Base-by-base conservation (phyloP, 2,329 filamentous ascomycete genomes). In the Monosporascus ibericus region DNA sequence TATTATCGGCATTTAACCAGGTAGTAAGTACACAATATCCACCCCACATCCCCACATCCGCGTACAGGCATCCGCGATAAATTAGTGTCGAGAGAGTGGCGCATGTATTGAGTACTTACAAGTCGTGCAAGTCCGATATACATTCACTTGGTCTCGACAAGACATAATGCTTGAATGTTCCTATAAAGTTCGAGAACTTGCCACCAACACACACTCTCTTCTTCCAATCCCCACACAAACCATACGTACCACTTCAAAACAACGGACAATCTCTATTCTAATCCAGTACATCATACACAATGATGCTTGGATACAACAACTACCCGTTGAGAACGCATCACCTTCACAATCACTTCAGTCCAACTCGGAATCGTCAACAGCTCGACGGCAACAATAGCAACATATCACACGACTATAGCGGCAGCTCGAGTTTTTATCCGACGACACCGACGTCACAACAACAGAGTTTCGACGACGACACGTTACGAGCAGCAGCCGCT, bases 301-400 rank as follows among this genome's bases (percentile, higher is more conserved):
- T 65, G 64, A 67, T 68, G 64, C 62, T 67, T 54, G 57, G 63
- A 44, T 63, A 65, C 40, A 62, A 65, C 55, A 61, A 46, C 53
- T 63, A 62, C 55, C 48, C 56, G 46, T 56, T 58, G 52, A 62
- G 59, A 57, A 60, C 52, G 51, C 60, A 60, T 48, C 62, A 59
- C 48, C 58, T 55, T 50, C 55, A 58, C 53, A 48, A 49, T 11
- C 42, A 46, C 42, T 46, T 22, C 4, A 46, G 20, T 22, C 42
- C 20, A 22, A 18, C 24, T 46, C 42, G 42, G n/a, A 46, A 22
- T 44, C 54, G 55, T 54, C 47, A 51, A 34, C 44, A 52, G 42
- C 39, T 52, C 56, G 51, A 55, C 49, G 51, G 67, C 55, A 58
- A 50, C 58, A 61, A 49, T 57, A 58, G 46, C 51, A 55, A 58